A percentile compares a stretch with the other conserved stretches of the same genome.
phyloP scores from a whole-genome alignment of 139 green algal species.

The Volvox reticuliferus region DNA sequence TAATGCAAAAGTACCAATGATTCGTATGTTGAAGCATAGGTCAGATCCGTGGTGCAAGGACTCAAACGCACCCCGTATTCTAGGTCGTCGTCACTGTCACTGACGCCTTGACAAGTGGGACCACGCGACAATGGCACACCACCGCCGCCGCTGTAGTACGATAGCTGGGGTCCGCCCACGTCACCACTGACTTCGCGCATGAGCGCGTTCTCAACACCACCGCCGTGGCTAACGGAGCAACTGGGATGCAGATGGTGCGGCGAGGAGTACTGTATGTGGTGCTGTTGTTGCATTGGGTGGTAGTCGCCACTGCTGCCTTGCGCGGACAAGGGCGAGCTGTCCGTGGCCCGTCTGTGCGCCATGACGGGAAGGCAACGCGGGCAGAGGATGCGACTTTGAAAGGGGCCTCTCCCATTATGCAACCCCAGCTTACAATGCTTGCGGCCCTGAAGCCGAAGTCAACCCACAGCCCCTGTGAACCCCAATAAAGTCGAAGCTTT shows the following conservation, averaged over 20 bases:
- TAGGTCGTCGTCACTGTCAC: conserved; percentile 40
- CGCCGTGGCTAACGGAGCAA: background rate
- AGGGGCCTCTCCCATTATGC: too few species aligned
- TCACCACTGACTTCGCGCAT: background rate
- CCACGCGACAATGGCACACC: background rate
- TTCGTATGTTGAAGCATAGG: too few species aligned
- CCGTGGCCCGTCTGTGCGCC: conserved; percentile 14
- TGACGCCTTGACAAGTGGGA: background rate
- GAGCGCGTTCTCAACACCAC: background rate
- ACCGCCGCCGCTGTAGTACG: background rate
- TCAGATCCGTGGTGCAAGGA: too few species aligned
- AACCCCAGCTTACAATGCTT: too few species aligned
- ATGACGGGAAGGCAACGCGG: too few species aligned
- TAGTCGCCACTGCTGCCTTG: background rate
- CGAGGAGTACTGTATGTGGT: conserved; percentile 8
- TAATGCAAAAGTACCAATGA: too few species aligned
- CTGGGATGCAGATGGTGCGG: background rate
- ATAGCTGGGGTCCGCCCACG: background rate
- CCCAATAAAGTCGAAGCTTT: too few species aligned
- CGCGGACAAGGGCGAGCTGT: background rate
- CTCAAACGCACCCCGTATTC: background rate
- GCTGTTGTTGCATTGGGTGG: background rate
- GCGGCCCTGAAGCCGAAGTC: too few species aligned
- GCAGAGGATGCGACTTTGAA: too few species aligned
- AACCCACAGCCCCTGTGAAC: too few species aligned